Evolutionary conservation across 257 asterid species (phyloP).

Genomic region (Solanum clarkiae): DNA sequence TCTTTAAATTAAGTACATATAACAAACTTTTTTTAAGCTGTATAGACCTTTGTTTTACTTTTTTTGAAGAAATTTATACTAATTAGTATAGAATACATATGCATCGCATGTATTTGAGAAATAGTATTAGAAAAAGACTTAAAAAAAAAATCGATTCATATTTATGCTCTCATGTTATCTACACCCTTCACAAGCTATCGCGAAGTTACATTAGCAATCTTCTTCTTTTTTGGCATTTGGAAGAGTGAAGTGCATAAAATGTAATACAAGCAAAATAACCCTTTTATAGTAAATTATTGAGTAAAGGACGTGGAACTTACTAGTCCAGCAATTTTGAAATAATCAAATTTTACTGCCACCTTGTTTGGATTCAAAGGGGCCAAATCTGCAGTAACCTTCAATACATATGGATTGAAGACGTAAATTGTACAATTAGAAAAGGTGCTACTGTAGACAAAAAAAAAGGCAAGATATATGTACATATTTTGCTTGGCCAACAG

Average conservation of each 20-base stretch:
- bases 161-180: background rate
- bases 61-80: too few relatives aligned
- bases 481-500: background rate
- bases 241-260: background rate
- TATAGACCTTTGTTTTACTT: too few relatives aligned
- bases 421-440: background rate
- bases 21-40: too few relatives aligned
- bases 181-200: background rate
- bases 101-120: too few relatives aligned
- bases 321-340: conserved; percentile 69
- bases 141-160: background rate
- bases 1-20: too few relatives aligned
- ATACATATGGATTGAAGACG: background rate
- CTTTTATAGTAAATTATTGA: background rate
- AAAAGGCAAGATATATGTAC: background rate
- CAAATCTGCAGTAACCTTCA: conserved; percentile 82
- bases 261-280: background rate
- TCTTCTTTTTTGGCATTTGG: background rate
- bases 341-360: conserved; percentile 73
- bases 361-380: conserved; percentile 55
- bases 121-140: background rate
- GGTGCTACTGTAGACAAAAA: background rate
- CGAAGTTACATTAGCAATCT: background rate
- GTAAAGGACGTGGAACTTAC: conserved; percentile 22
- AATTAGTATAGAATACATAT: too few relatives aligned